These are phyloP conservation scores for Aspergillus nomiae DNA, from an alignment of 2,329 filamentous ascomycete species.

Conservation along the genomic window DNA sequence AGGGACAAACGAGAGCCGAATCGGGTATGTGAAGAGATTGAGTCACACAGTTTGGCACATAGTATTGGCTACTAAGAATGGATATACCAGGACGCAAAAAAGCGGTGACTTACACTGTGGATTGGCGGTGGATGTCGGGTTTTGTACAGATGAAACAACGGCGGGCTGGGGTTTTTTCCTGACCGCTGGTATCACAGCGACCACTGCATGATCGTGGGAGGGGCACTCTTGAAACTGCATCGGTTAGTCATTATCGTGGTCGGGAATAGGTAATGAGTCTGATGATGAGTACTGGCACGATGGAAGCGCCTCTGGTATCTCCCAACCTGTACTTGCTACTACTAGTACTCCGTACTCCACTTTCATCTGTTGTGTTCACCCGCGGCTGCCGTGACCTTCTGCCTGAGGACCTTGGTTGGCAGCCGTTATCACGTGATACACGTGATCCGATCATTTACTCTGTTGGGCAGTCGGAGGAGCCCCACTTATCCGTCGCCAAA, in stretches of 20 bases:
- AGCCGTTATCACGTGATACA: background rate
- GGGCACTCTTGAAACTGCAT: background rate
- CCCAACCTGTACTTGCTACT: background rate
- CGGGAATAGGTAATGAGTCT: background rate
- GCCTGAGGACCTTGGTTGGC: background rate
- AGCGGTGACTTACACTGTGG: background rate
- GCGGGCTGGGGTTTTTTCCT: background rate
- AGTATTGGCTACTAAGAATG: constrained; percentile 4
- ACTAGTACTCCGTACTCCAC: background rate
- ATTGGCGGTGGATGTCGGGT: background rate
- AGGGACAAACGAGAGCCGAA: background rate
- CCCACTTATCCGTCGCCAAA: background rate
- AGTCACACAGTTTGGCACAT: background rate
- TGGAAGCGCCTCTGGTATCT: background rate
- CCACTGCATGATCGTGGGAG: background rate
- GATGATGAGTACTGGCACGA: background rate
- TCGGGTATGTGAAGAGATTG: background rate
- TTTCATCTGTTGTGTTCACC: background rate
- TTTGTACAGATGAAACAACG: constrained; percentile 1
- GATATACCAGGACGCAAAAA: background rate
- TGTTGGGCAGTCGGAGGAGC: background rate
- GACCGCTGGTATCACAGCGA: background rate
- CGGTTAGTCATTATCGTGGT: background rate
- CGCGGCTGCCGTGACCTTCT: constrained; percentile 1
- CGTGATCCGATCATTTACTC: background rate